A percentile compares a stretch with the other conserved stretches of the same genome.
Evolutionary conservation across 768 basidiomycete species (phyloP).

Genomic region (Auricularia auricula-judae): DNA sequence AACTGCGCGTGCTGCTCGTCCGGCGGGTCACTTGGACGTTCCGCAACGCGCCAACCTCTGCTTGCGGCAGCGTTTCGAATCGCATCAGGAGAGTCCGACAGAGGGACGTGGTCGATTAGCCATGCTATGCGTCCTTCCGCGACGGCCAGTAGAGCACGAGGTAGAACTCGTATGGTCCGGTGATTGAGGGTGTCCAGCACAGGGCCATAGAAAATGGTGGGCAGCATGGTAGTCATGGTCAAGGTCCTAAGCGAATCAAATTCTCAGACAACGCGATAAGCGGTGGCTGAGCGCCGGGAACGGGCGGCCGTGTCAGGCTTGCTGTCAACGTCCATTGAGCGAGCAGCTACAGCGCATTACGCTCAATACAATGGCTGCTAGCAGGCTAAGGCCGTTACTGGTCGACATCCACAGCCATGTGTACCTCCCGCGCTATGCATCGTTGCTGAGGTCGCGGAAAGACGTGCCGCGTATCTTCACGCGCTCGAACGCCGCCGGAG

Average conservation of each 20-base stretch:
- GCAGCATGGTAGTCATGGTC: background rate
- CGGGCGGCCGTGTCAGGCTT: too few relatives aligned
- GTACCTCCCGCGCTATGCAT: constrained; percentile 69
- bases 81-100: background rate
- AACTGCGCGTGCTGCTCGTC: constrained; percentile 22
- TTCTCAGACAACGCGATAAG: background rate
- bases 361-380: constrained; percentile 13
- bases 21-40: constrained; percentile 41
- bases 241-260: background rate
- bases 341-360: too few relatives aligned
- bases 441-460: constrained; percentile 52
- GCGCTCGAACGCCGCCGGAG: constrained; percentile 27
- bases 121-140: background rate
- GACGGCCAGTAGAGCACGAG: background rate
- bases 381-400: constrained; percentile 23
- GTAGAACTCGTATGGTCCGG: background rate
- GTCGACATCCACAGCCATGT: constrained; percentile 84
- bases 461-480: constrained; percentile 57
- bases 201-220: background rate
- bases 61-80: background rate
- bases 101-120: background rate
- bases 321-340: too few relatives aligned
- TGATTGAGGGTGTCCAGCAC: background rate
- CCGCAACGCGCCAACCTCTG: constrained; percentile 16
- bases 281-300: background rate